Conservation (phyloP, 371 early-diverging fungal species). For the Haplosporangium sp. region DNA sequence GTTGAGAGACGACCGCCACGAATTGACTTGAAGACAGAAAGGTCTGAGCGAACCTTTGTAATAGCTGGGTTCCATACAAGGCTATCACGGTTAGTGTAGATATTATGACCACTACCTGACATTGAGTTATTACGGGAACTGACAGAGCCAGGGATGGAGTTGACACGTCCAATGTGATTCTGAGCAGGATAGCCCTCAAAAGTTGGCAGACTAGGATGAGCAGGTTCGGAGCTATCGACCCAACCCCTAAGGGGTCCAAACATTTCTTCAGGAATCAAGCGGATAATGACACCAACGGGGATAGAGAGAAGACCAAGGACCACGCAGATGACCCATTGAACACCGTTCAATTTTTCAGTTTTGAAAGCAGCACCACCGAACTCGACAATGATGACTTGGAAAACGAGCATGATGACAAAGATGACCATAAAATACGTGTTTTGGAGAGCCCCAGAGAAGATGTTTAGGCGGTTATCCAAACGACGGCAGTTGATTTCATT, state of each 20-base stretch:
- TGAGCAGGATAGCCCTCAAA: slow-evolving; percentile 34
- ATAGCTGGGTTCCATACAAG: not conserved
- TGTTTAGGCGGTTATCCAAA: slow-evolving; percentile 72
- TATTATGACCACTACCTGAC: not conserved
- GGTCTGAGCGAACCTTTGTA: slow-evolving; percentile 50
- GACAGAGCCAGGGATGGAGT: slow-evolving; percentile 58
- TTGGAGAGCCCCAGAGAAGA: slow-evolving; percentile 64
- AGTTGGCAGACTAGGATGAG: slow-evolving; percentile 25
- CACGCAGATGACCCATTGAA: slow-evolving; percentile 79
- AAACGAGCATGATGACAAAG: slow-evolving; percentile 63
- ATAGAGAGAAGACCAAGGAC: slow-evolving; percentile 74
- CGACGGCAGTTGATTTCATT: slow-evolving; percentile 82
- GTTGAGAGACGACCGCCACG: slow-evolving; percentile 59
- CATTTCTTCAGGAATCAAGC: slow-evolving; percentile 68
- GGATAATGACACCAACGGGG: slow-evolving; percentile 77
- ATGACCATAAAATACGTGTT: slow-evolving; percentile 74
- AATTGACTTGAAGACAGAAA: slow-evolving; percentile 56
- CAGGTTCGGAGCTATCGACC: slow-evolving; percentile 17
- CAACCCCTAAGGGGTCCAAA: slow-evolving; percentile 39
- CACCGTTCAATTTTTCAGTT: slow-evolving; percentile 61
- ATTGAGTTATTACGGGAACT: slow-evolving; percentile 44
- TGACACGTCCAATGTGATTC: slow-evolving; percentile 22
- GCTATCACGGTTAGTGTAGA: slow-evolving; percentile 49
- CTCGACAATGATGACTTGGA: slow-evolving; percentile 73
- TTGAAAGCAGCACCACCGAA: slow-evolving; percentile 75